Evolutionary conservation across 768 basidiomycete genomes (phyloP).

Genomic region (Guyanaporus albipodus): DNA sequence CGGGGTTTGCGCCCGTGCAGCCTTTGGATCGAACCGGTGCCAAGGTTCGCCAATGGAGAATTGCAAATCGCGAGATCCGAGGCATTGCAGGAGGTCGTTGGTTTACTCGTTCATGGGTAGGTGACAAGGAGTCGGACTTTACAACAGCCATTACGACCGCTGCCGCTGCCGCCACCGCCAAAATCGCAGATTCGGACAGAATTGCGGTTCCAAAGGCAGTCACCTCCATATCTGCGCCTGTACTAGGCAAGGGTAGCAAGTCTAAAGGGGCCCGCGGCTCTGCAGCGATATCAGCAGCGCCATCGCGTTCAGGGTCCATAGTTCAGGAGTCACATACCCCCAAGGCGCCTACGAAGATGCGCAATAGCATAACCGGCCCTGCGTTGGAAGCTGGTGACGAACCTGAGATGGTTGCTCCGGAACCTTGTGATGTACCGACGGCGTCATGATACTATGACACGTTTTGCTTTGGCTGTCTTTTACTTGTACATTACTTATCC

Average conservation of each 20-base stretch:
- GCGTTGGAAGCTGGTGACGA: conserved; percentile 49
- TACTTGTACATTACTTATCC: conserved; percentile 8
- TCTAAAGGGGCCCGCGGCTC: conserved; percentile 34
- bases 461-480: conserved; percentile 1
- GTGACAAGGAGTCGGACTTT: conserved; percentile 72
- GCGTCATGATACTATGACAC: conserved; percentile 12
- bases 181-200: conserved; percentile 27
- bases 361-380: conserved; percentile 52
- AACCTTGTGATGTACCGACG: conserved; percentile 16
- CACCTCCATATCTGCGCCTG: conserved; percentile 46
- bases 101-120: conserved; percentile 81
- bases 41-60: conserved; percentile 68
- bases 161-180: conserved; percentile 27
- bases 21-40: conserved; percentile 62
- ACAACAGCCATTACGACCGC: conserved; percentile 35
- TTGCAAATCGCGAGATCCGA: conserved; percentile 71
- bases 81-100: conserved; percentile 83
- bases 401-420: conserved; percentile 35
- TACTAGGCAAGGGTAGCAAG: conserved; percentile 39
- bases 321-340: conserved; percentile 43
- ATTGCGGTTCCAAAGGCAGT: conserved; percentile 35
- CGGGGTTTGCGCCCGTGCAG: conserved; percentile 64
- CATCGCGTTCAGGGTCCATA: conserved; percentile 56
- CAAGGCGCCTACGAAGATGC: conserved; percentile 63
- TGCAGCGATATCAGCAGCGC: conserved; percentile 46